Conservation (phyloP, 2,329 filamentous ascomycete genomes). For the Sphaerostilbella broomeana region DNA sequence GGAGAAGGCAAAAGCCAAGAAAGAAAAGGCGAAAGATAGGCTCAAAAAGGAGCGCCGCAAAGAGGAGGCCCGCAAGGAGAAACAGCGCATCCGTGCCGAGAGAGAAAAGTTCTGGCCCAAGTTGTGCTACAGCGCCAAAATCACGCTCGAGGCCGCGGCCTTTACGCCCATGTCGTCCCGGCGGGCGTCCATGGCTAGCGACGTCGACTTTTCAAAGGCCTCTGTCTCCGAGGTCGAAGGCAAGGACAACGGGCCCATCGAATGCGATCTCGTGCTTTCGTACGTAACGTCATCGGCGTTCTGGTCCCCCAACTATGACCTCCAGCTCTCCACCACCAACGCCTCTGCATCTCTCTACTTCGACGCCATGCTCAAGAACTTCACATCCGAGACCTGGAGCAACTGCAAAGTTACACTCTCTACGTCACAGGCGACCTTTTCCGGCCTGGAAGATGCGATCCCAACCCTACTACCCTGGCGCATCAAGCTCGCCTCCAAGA, state of each 20-base stretch:
- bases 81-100: conserved; percentile 37
- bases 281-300: conserved; percentile 53
- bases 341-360: conserved; percentile 51
- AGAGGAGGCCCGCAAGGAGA: conserved; percentile 35
- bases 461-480: conserved; percentile 52
- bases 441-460: conserved; percentile 47
- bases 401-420: conserved; percentile 55
- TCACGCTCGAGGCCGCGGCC: conserved; percentile 40
- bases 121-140: conserved; percentile 39
- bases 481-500: conserved; percentile 38
- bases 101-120: conserved; percentile 43
- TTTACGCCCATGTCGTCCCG: conserved; percentile 41
- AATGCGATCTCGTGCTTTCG: conserved; percentile 46
- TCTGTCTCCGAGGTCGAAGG: conserved; percentile 15
- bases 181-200: conserved; percentile 45
- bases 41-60: conserved; percentile 30
- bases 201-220: conserved; percentile 39
- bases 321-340: conserved; percentile 51
- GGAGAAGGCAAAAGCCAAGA: conserved; percentile 27
- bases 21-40: conserved; percentile 30
- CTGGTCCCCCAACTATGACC: conserved; percentile 57
- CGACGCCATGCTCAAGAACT: conserved; percentile 56
- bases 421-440: conserved; percentile 54
- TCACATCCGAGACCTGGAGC: conserved; percentile 57
- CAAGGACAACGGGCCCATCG: conserved; percentile 11